Base-by-base conservation (phyloP, 225 moss, liverwort and hornwort genomes). In the Pseudisothecium myosuroides region DNA sequence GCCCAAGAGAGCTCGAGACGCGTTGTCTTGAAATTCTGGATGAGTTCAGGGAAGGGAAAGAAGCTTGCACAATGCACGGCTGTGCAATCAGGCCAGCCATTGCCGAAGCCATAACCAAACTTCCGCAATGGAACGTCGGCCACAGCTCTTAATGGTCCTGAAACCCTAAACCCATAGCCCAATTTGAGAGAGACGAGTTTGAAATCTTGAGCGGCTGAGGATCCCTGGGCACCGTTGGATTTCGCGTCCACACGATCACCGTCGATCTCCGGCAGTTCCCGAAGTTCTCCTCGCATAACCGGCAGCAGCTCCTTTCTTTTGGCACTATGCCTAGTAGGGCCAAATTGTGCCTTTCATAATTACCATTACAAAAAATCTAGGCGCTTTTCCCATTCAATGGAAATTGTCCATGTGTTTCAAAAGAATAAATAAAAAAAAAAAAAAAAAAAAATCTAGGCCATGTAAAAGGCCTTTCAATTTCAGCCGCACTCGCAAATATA, bases 21-120 rank as follows among this genome's bases (percentile, higher is more conserved):
- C 87, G 87, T 78, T 75, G 91, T 76, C 90, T 88, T 12, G 61
- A 87, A 87, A 86, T 63, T 47, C 27, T 58, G 63, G 91, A 84
- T 55, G 87, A 85, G 86, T 79, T 82, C 20, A 84, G 66, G n/a
- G 90, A 39, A 43, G 86, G 64, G 54, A 74, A 39, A 65, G 79
- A 88, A 73, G 90, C 80, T 88, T 81, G 86, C 61, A 73, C 10
- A 15, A 37, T 36, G 61, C 77, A 52, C 71, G 89, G 88, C 82
- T 92, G 90, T 28, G 82, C 92, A 58, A 91, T 15, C 1, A 93
- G 88, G 74, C 91, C 85, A 87, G 90, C 93, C 94, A 93, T 93
- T 75, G 93, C 89, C 52, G 92, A 86, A 88, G 89, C 86, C 92
- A 91, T 92, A 19, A 34, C 60, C 58, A 86, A 89, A 60, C 63